Conservation (phyloP, 1,139 yeast genomes). For the Suhomyces chickasaworum region DNA sequence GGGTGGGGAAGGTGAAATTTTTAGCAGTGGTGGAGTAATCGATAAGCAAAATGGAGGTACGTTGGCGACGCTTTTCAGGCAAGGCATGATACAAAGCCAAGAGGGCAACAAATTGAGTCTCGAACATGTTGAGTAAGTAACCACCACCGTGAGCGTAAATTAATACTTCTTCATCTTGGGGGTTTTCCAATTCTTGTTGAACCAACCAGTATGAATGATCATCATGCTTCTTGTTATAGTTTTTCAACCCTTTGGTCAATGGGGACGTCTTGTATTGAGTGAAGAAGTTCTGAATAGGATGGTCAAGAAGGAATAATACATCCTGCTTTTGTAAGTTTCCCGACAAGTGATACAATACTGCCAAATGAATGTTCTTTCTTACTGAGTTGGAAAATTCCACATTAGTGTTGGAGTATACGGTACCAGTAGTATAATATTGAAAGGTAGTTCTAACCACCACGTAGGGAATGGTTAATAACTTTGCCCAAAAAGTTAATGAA, state of each 20-base stretch:
- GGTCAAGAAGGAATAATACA: conserved; percentile 14
- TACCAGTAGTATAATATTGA: conserved; percentile 36
- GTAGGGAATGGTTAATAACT: conserved; percentile 22
- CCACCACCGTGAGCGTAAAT: conserved; percentile 48
- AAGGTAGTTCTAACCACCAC: conserved; percentile 23
- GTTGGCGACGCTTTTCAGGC: conserved; percentile 21
- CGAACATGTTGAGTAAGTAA: conserved; percentile 33
- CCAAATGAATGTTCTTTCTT: conserved; percentile 32
- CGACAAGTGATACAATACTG: conserved; percentile 31
- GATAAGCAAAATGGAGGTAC: conserved; percentile 32
- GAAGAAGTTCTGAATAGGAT: conserved; percentile 16
- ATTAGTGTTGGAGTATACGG: conserved; percentile 32
- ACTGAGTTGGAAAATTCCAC: conserved; percentile 33
- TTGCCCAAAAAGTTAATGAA: conserved; percentile 9
- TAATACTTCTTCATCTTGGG: conserved; percentile 14
- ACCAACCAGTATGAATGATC: conserved; percentile 20
- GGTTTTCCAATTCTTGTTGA: conserved; percentile 13
- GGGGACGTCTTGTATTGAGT: conserved; percentile 14
- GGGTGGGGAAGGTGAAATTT: conserved; percentile 38
- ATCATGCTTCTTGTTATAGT: conserved; percentile 18
- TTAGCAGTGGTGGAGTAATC: conserved; percentile 44
- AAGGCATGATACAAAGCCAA: conserved; percentile 29
- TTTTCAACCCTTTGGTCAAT: conserved; percentile 16
- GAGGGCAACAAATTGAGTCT: conserved; percentile 30
- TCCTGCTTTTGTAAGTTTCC: conserved; percentile 19